A percentile compares a stretch with the other conserved stretches of the same genome.
Conservation (phyloP, 345 rosid genomes). For the Boechera retrofracta region DNA sequence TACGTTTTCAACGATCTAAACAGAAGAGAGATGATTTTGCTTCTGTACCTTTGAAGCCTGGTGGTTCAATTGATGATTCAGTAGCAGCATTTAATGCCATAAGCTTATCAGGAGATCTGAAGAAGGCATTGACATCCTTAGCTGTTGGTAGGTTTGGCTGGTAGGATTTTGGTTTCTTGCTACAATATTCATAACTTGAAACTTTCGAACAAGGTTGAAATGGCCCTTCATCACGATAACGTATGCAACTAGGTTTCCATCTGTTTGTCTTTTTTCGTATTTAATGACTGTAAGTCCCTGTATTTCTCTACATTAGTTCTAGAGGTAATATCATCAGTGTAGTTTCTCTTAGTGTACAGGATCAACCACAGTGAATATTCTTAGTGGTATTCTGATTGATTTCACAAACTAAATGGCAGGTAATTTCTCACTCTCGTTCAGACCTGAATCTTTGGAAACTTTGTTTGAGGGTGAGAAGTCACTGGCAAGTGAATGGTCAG, state of each 20-base stretch:
- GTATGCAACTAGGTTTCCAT: constrained; percentile 25
- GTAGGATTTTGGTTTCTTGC: constrained; percentile 33
- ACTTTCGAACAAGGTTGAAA: constrained; percentile 24
- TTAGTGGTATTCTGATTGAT: constrained; percentile 27
- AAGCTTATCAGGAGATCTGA: constrained; percentile 69
- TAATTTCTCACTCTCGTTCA: constrained; percentile 85
- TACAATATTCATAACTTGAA: constrained; percentile 27
- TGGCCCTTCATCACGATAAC: constrained; percentile 26
- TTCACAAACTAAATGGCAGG: constrained; percentile 58
- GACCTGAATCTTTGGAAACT: constrained; percentile 70
- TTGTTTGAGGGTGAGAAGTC: constrained; percentile 48
- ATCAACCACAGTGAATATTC: constrained; percentile 8
- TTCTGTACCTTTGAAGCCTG: constrained; percentile 64
- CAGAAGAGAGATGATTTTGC: constrained; percentile 64
- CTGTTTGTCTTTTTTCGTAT: constrained; percentile 24
- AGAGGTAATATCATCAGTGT: constrained; percentile 19
- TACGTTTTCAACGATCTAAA: constrained; percentile 75
- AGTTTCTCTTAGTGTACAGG: constrained; percentile 29
- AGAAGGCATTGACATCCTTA: constrained; percentile 78
- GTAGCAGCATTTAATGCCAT: constrained; percentile 79
- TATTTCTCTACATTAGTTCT: constrained; percentile 19
- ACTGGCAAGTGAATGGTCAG: constrained; percentile 81
- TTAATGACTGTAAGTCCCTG: constrained; percentile 14
- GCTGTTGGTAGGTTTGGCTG: constrained; percentile 66
- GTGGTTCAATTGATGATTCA: constrained; percentile 86